phyloP scores from a whole-genome alignment of 2,329 filamentous ascomycete genomes.

The Sodiomyces alkalinus region DNA sequence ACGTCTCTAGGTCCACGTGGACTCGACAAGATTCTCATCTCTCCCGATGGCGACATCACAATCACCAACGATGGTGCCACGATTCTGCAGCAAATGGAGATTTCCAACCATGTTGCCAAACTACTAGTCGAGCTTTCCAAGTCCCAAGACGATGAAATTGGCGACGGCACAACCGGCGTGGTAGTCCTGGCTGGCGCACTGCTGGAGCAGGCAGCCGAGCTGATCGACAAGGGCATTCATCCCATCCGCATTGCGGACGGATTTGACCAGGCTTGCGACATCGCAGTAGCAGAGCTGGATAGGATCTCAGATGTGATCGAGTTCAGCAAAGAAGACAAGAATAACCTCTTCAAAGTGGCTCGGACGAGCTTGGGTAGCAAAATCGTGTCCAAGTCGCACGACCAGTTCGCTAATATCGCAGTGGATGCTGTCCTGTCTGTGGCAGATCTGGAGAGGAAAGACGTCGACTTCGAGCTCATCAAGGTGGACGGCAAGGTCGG shows the following conservation, averaged over 20 bases:
- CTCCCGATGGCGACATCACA: constrained; percentile 95
- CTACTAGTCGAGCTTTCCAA: constrained; percentile 92
- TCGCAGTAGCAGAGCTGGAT: constrained; percentile 85
- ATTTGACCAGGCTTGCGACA: constrained; percentile 94
- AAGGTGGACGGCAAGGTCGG: constrained; percentile 99
- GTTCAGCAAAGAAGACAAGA: constrained; percentile 65
- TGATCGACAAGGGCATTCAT: constrained; percentile 99
- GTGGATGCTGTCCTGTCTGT: constrained; percentile 95
- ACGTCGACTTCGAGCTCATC: constrained; percentile 97
- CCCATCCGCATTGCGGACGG: constrained; percentile 97
- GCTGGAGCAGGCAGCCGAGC: constrained; percentile 87
- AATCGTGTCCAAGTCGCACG: constrained; percentile 97
- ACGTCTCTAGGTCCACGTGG: constrained; percentile 90
- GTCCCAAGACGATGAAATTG: constrained; percentile 97
- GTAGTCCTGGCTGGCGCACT: constrained; percentile 91
- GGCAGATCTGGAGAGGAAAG: constrained; percentile 86
- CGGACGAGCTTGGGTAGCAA: constrained; percentile 95
- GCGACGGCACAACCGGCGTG: constrained; percentile 94
- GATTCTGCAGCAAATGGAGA: constrained; percentile 96
- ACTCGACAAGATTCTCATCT: constrained; percentile 98
- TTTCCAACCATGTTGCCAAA: constrained; percentile 96
- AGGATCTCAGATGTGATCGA: constrained; percentile 82
- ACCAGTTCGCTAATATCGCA: constrained; percentile 94
- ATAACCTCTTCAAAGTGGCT: constrained; percentile 85
- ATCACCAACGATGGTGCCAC: constrained; percentile 98